These are phyloP conservation scores for Rhodotorula babjevae DNA, from an alignment of 768 basidiomycete species.

Conservation along the genomic window DNA sequence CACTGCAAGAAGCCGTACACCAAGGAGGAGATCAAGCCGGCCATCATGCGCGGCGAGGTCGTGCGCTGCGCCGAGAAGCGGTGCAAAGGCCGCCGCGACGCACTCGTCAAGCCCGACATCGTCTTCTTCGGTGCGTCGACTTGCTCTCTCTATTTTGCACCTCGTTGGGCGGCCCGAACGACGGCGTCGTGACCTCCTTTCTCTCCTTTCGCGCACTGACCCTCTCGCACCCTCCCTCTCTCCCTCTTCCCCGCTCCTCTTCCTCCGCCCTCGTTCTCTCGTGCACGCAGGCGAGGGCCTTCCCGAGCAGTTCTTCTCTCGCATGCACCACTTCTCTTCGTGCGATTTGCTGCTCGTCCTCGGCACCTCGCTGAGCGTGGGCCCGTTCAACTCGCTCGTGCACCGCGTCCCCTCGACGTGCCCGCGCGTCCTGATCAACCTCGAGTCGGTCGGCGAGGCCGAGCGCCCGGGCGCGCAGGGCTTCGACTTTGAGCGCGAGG, in stretches of 20 bases:
- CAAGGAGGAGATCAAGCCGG: constrained; percentile 62
- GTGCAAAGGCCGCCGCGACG: constrained; percentile 30
- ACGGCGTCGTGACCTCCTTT: too few relatives aligned
- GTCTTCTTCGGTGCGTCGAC: constrained; percentile 46
- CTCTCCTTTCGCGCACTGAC: not conserved
- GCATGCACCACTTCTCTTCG: constrained; percentile 54
- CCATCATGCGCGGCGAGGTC: constrained; percentile 60
- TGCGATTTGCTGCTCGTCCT: constrained; percentile 86
- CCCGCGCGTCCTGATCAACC: constrained; percentile 83
- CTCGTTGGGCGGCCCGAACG: too few relatives aligned
- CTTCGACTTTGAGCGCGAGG: constrained; percentile 19
- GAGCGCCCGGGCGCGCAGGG: not conserved
- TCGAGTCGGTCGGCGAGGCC: constrained; percentile 66
- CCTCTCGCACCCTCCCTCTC: too few relatives aligned
- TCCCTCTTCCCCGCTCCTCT: too few relatives aligned
- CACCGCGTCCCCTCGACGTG: constrained; percentile 56
- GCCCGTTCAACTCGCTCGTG: constrained; percentile 68
- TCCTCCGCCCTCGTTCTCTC: not conserved
- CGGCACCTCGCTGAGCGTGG: constrained; percentile 79
- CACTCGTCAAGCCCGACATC: constrained; percentile 44
- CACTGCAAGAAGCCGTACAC: constrained; percentile 62
- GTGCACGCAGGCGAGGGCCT: constrained; percentile 52
- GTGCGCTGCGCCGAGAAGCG: constrained; percentile 57
- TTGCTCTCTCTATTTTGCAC: too few relatives aligned
- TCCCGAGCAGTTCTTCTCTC: constrained; percentile 62